Evolutionary conservation across 805 yeast genomes (phyloP), one percentile per base, ranked within the genome.

Genomic region (Starmerella lactis-condensi): DNA sequence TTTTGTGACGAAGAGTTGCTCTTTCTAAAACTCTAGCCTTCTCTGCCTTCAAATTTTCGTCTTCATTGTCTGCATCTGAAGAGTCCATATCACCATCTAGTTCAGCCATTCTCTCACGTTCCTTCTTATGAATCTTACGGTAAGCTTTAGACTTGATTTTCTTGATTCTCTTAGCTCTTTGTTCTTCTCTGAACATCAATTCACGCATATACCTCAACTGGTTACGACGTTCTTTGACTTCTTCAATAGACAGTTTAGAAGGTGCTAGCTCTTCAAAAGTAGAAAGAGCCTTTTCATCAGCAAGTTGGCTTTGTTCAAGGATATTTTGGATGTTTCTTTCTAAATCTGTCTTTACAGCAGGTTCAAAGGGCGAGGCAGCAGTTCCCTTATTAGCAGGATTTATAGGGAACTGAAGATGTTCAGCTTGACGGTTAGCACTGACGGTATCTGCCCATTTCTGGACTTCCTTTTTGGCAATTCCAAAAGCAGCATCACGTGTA

Each of bases 191-290:
- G 59, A 82, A 89, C 93, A 85, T 79, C 40, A 85, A 65, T 50
- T 89, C 98, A 41, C 98, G 67, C 94, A 82, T 81, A 47, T 76
- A 56, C 43, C 96, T 67, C 43, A 85, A 62, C 54, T 85, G 93
- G 36, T 69, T 67, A 6, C 89, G 74, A 37, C 91, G 65, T 50
- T 72, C 69, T 33, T 60, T 57, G 58, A 85, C 56, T 30, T 89
- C 96, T 38, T 76, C 91, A 17, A 73, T 67, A 0, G 89, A 64
- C 52, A 85, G 56, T 47, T 75, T 73, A 2, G 93, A 82, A 2
- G 77, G 69, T 6, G 78, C 83, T 22, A 81, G 65, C 32, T 83
- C 78, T 52, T 85, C 95, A 53, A 82, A 83, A 4, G 76, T 69
- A n/a, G 82, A 69, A 42, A 75, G 78, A 32, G 74, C 69, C 42